Evolutionary conservation across 495 filamentous ascomycete genomes (phyloP), one percentile per base, ranked within the genome.

Genomic region (Xylaria bambusicola): DNA sequence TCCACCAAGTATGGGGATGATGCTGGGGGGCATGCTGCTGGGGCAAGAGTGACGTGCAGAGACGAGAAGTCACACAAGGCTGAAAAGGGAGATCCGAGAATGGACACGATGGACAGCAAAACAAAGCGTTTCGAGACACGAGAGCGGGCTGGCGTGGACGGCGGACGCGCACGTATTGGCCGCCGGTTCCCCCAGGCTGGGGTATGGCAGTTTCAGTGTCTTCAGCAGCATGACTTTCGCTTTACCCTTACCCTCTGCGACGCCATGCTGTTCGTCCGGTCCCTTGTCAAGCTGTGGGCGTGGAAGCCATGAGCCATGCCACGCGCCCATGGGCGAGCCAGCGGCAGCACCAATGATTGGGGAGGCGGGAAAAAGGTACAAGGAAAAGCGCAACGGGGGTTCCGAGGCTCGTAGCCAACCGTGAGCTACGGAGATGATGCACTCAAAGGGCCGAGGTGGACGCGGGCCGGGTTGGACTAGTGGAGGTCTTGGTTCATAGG

Each of bases 61-160:
- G 59, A 60, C 58, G 36, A 42, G 60, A 67, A 70, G 62, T 65
- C 62, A 65, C 68, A 66, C 68, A 71, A 71, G 68, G 68, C 68
- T 71, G 68, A 71, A 71, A 64, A 60, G 62, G 62, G 68, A 59
- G 60, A 68, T 64, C 49, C 56, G 46, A 60, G 57, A 68, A 58
- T 59, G 53, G 56, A 61, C 51, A 42, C 55, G 56, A 62, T 53
- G 47, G 57, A 50, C 35, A n/a, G 41, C 58, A 42, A 61, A 50
- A n/a, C n/a, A 31, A 61, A 42, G 51, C 8, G 42, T 54, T 48
- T 45, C 45, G 41, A 41, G 49, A 48, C 42, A 47, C 38, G 26
- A 29, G 38, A 42, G 41, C 24, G 57, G 57, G 41, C 56, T 15
- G 52, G 12, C 15, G 35, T 7, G 31, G 36, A 35, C 24, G 9